Conservation (phyloP, 1,139 yeast species). For the Maudiozyma humilis region DNA sequence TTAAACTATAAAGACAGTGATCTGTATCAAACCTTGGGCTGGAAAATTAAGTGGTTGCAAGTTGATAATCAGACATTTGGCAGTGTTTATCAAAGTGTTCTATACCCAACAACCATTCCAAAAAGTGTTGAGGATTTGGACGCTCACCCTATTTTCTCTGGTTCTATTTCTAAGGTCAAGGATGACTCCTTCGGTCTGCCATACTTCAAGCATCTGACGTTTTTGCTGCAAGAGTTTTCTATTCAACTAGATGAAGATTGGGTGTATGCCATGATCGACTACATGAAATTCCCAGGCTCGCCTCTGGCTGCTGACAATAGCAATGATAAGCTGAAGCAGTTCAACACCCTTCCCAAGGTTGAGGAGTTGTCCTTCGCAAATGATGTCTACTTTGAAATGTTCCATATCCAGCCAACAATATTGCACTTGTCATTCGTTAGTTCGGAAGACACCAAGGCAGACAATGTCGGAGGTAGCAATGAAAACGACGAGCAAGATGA, state of each 20-base stretch:
- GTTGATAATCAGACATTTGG: constrained; percentile 88
- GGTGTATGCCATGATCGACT: constrained; percentile 72
- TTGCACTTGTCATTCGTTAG: constrained; percentile 85
- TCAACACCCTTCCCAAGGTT: constrained; percentile 64
- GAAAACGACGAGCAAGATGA: constrained; percentile 21
- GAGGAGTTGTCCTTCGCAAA: constrained; percentile 47
- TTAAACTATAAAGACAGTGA: constrained; percentile 77
- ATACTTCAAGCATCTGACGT: constrained; percentile 84
- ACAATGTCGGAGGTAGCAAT: constrained; percentile 24
- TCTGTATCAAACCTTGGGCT: constrained; percentile 66
- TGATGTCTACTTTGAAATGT: constrained; percentile 84
- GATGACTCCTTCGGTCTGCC: constrained; percentile 87
- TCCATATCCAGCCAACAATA: constrained; percentile 87
- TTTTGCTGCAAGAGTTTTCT: constrained; percentile 82
- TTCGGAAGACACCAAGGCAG: constrained; percentile 62
- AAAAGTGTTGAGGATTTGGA: constrained; percentile 78
- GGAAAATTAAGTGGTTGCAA: constrained; percentile 89
- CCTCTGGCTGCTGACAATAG: constrained; percentile 41
- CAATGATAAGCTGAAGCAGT: constrained; percentile 26
- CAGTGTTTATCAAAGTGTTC: constrained; percentile 75
- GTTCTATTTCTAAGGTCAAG: constrained; percentile 71
- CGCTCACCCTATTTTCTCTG: constrained; percentile 84
- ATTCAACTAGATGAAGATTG: constrained; percentile 92
- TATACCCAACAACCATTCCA: constrained; percentile 90
- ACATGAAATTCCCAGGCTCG: constrained; percentile 64